Conservation (phyloP, 2,329 filamentous ascomycete genomes). For the Monilinia fructigena region DNA sequence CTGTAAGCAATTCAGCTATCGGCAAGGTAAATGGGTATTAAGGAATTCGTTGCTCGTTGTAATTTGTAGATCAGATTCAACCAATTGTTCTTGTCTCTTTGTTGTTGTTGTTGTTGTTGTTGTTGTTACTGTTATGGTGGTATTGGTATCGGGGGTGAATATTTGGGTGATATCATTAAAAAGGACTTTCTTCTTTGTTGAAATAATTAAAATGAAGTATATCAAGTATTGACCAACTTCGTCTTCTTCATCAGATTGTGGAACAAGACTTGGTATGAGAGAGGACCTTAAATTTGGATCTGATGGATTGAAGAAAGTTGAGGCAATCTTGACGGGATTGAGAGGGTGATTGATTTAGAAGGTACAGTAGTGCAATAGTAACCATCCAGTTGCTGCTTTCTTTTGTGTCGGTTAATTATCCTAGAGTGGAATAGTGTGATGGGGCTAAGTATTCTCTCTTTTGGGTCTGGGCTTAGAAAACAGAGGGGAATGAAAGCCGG, state of each 20-base stretch:
- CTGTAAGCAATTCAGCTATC: constrained; percentile 25
- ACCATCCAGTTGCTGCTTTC: constrained; percentile 13
- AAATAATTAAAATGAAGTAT: constrained; percentile 11
- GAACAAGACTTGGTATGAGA: constrained; percentile 2
- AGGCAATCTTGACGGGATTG: constrained; percentile 15
- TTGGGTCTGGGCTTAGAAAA: constrained; percentile 8
- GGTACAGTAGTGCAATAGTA: constrained; percentile 6
- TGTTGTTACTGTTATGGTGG: not conserved
- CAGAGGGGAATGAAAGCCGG: constrained; percentile 7
- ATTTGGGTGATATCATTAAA: constrained; percentile 8
- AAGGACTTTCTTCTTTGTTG: constrained; percentile 9
- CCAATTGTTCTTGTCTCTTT: no score
- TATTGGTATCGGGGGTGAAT: no score
- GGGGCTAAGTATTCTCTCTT: constrained; percentile 9
- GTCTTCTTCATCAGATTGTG: constrained; percentile 5
- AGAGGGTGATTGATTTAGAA: constrained; percentile 22
- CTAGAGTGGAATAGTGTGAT: not conserved
- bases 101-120: no score
- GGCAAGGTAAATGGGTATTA: constrained; percentile 13
- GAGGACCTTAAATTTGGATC: not conserved
- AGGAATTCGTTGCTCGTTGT: constrained; percentile 5
- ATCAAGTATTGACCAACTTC: constrained; percentile 5
- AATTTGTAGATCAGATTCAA: not conserved
- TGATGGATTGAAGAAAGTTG: constrained; percentile 21
- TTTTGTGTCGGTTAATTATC: constrained; percentile 5